Evolutionary conservation across 2,329 filamentous ascomycete genomes (phyloP).

Genomic region (Ascochyta viciae-villosae): DNA sequence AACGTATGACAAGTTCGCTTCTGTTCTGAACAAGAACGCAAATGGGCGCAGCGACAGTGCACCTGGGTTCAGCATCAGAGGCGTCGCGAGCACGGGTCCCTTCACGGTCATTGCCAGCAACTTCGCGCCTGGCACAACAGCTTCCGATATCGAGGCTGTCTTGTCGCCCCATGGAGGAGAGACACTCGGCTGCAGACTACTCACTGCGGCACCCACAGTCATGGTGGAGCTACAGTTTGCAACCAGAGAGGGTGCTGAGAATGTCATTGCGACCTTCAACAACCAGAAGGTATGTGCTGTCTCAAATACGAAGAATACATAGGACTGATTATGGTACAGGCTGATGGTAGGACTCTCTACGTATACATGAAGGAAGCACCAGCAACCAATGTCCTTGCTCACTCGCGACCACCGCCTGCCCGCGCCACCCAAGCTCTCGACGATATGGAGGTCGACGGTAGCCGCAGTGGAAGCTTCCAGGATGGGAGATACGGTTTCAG

Average conservation of each 20-base stretch:
- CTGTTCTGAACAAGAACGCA: constrained; percentile 34
- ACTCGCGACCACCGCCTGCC: constrained; percentile 33
- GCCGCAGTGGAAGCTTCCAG: constrained; percentile 48
- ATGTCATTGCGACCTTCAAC: constrained; percentile 78
- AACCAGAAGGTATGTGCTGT: constrained; percentile 70
- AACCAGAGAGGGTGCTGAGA: constrained; percentile 74
- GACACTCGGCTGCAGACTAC: constrained; percentile 69
- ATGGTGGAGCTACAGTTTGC: constrained; percentile 80
- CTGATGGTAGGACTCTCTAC: constrained; percentile 75
- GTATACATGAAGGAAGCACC: constrained; percentile 70
- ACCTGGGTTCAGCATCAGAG: constrained; percentile 70
- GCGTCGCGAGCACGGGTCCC: constrained; percentile 66
- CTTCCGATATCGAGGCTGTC: constrained; percentile 82
- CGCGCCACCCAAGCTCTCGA: constrained; percentile 39
- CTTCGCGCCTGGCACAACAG: constrained; percentile 81
- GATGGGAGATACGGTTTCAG: constrained; percentile 55
- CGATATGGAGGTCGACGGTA: constrained; percentile 53
- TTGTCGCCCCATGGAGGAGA: constrained; percentile 75
- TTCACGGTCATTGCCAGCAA: constrained; percentile 79
- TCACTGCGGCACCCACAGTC: constrained; percentile 73
- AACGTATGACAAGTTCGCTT: constrained; percentile 52
- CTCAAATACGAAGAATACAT: background rate
- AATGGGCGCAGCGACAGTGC: constrained; percentile 41
- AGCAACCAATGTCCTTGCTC: constrained; percentile 37
- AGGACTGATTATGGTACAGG: constrained; percentile 58